Evolutionary conservation across 78 protist species (phyloP).

Genomic region (Tieghemostelium lacteum): DNA sequence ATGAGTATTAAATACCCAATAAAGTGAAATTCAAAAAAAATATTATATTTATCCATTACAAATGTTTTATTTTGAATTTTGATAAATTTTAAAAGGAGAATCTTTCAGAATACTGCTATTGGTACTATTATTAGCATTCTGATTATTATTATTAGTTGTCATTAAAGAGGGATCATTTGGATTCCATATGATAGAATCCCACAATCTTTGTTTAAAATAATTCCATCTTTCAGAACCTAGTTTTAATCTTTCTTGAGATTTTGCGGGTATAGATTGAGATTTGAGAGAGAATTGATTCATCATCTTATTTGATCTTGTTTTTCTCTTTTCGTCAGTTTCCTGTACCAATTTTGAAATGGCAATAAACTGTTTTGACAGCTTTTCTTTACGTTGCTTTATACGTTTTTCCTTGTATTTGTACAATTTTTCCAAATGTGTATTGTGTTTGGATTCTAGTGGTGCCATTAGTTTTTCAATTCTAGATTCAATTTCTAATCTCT

Average conservation of each 20-base stretch:
- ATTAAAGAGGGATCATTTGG: not conserved
- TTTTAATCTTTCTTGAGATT: slow-evolving; percentile 63
- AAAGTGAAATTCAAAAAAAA: too few species aligned
- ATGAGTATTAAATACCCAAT: too few species aligned
- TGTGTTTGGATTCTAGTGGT: slow-evolving; percentile 47
- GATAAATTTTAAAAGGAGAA: too few species aligned
- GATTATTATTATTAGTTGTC: not conserved
- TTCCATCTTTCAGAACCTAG: slow-evolving; percentile 55
- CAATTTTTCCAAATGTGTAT: slow-evolving; percentile 36
- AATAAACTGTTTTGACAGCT: slow-evolving; percentile 10
- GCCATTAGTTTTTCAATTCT: slow-evolving; percentile 45
- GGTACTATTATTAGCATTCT: too few species aligned
- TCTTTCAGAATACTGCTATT: too few species aligned
- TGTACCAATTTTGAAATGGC: slow-evolving; percentile 34
- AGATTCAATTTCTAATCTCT: slow-evolving; percentile 49
- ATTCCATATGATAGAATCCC: slow-evolving; percentile 36
- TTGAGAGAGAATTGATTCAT: slow-evolving; percentile 5
- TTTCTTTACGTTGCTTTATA: slow-evolving; percentile 56
- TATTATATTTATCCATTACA: too few species aligned
- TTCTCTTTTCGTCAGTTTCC: slow-evolving; percentile 51
- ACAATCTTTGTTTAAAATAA: slow-evolving; percentile 32
- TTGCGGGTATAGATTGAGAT: slow-evolving; percentile 41
- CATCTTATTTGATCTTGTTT: slow-evolving; percentile 47
- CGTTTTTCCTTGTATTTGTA: slow-evolving; percentile 53
- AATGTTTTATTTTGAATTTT: too few species aligned